Evolutionary conservation across 345 rosid genomes (phyloP), one percentile per base, ranked within the genome.

Genomic region (Ceriops decandra): DNA sequence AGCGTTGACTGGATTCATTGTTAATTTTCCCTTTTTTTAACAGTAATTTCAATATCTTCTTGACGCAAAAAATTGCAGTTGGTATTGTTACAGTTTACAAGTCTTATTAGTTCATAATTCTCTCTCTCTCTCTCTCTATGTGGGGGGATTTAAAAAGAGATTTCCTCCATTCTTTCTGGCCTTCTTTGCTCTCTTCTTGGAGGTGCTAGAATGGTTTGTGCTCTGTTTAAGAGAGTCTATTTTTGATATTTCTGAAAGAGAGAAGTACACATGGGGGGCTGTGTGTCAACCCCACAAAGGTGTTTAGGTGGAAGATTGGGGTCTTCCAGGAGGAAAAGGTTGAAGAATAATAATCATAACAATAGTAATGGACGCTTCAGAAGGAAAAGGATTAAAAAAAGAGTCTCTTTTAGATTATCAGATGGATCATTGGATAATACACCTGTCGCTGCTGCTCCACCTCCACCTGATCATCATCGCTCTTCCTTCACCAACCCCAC

Each of bases 231-330:
- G 66, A 67, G 36, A 72, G 68, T 26, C 59, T 7, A 11, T 57
- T 72, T 77, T 67, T 71, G 70, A 67, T 13, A 74, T 64, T 66
- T 46, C 20, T 5, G n/a, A 17, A 15, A 20, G 47, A 54, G 46
- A 19, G 65, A 26, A 71, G 7, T 7, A 67, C 68, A 70, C 32
- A 92, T 93, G 98, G 98, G 98, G 68, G 80, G 82, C 54, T 93
- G 98, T 73, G 92, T 83, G 63, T 93, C 98, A 30, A 78, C 83
- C 62, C 96, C 96, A 7, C 77, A 76, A 69, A 82, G 84, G 62
- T 90, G 98, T 76, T 86, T 77, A 13, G 86, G 93, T 68, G 84
- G 84, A 2, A 81, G 87, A 74, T 76, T 85, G 60, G 85, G 79
- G 74, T 77, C 85, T 74, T 79, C 88, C 28, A 83, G 76, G 80